phyloP scores from a whole-genome alignment of 345 rosid genomes.

The Mallotus nudiflorus region DNA sequence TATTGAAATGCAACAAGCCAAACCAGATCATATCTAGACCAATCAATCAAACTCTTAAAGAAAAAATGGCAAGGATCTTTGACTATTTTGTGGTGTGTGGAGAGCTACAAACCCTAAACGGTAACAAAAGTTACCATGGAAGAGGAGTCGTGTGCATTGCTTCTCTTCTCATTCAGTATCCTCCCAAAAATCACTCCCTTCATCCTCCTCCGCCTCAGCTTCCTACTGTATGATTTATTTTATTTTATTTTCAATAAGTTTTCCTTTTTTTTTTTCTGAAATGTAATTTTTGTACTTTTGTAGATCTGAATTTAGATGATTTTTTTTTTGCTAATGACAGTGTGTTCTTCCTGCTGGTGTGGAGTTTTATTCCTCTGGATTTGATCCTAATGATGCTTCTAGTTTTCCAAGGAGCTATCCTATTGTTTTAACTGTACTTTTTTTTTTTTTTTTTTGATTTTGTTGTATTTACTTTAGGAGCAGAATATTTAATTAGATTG shows the following conservation, averaged over 20 bases:
- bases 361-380: conserved; percentile 67
- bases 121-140: conserved; percentile 84
- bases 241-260: too few relatives aligned
- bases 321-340: conserved; percentile 37
- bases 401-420: conserved; percentile 89
- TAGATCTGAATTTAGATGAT: conserved; percentile 2
- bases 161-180: conserved; percentile 82
- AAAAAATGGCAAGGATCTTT: conserved; percentile 63
- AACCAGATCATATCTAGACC: neutral
- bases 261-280: neutral
- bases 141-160: conserved; percentile 54
- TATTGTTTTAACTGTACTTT: conserved; percentile 87
- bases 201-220: conserved; percentile 94
- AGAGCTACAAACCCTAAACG: conserved; percentile 86
- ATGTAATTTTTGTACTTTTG: neutral
- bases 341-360: conserved; percentile 97
- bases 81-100: conserved; percentile 97
- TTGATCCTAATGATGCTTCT: conserved; percentile 54
- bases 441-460: neutral
- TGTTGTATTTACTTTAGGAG: neutral
- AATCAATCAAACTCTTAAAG: too few relatives aligned
- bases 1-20: too few relatives aligned
- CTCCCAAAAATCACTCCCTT: conserved; percentile 66
- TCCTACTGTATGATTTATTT: conserved; percentile 56
- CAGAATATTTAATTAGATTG: too few relatives aligned